These are phyloP conservation scores for Fusarium penzigii DNA, from an alignment of 2,329 filamentous ascomycete genomes.

Conservation along the genomic window DNA sequence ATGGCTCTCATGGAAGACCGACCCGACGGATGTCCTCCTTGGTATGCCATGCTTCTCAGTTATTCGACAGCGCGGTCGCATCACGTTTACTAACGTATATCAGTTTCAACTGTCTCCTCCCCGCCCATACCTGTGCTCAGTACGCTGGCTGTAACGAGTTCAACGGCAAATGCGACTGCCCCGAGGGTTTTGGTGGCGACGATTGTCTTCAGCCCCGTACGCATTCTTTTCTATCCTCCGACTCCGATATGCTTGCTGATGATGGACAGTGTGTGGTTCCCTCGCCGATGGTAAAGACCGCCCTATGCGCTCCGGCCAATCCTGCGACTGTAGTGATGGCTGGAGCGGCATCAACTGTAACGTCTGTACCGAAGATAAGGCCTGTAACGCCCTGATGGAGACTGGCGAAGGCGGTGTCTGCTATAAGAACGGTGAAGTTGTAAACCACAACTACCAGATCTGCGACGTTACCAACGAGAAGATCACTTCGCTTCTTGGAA, in stretches of 20 bases:
- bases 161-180: constrained; percentile 91
- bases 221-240: constrained; percentile 23
- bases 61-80: neutral
- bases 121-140: constrained; percentile 88
- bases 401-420: constrained; percentile 81
- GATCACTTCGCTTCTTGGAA: constrained; percentile 83
- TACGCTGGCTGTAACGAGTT: constrained; percentile 86
- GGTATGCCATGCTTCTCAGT: constrained; percentile 43
- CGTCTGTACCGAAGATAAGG: constrained; percentile 80
- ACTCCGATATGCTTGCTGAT: neutral
- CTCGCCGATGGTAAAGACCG: constrained; percentile 79
- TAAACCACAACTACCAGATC: constrained; percentile 96
- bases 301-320: constrained; percentile 67
- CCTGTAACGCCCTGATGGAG: constrained; percentile 87
- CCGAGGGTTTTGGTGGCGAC: constrained; percentile 88
- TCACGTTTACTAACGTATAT: constrained; percentile 17
- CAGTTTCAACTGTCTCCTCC: constrained; percentile 97
- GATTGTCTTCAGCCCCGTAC: constrained; percentile 83
- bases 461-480: constrained; percentile 97
- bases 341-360: constrained; percentile 99
- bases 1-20: constrained; percentile 72
- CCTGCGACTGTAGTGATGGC: constrained; percentile 86
- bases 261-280: constrained; percentile 72
- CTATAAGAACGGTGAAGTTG: constrained; percentile 85
- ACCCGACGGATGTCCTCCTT: constrained; percentile 77